phyloP scores from a whole-genome alignment of 202 grass and related monocot species.

The Panicum virgatum region DNA sequence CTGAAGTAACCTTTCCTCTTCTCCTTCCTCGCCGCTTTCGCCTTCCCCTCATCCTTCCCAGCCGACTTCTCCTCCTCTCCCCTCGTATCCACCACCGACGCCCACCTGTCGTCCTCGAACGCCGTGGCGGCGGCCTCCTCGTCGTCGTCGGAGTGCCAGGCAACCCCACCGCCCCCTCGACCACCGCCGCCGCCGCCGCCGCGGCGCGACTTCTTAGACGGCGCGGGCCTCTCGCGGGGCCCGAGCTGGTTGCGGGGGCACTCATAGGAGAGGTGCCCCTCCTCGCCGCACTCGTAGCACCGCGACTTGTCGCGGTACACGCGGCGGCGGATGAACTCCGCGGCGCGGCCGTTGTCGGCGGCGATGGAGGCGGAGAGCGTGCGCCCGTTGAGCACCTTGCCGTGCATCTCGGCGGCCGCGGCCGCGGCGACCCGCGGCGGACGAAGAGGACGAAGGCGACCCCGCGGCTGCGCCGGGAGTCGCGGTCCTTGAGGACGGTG shows the following conservation, averaged over 20 bases:
- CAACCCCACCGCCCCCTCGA: conserved; percentile 5
- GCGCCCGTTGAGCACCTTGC: conserved; percentile 91
- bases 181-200: neutral
- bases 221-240: conserved; percentile 62
- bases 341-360: conserved; percentile 75
- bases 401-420: conserved; percentile 67
- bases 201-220: conserved; percentile 52
- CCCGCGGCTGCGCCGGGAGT: conserved; percentile 66
- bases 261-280: conserved; percentile 92
- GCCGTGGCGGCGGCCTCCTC: conserved; percentile 41
- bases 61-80: conserved; percentile 61
- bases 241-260: conserved; percentile 92
- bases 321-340: conserved; percentile 89
- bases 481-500: conserved; percentile 86
- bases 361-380: conserved; percentile 82
- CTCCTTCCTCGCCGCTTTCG: conserved; percentile 64
- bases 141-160: conserved; percentile 54
- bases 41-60: conserved; percentile 41
- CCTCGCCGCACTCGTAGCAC: conserved; percentile 86
- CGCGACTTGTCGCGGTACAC: conserved; percentile 89
- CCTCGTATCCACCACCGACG: conserved; percentile 89
- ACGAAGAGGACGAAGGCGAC: conserved; percentile 95
- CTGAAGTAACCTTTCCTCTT: conserved; percentile 94
- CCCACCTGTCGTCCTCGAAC: conserved; percentile 93
- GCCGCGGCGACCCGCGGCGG: conserved; percentile 57